Evolutionary conservation across 306 rosid species (phyloP), one percentile per base, ranked within the genome.

Genomic region (Hippophae gyantsensis): DNA sequence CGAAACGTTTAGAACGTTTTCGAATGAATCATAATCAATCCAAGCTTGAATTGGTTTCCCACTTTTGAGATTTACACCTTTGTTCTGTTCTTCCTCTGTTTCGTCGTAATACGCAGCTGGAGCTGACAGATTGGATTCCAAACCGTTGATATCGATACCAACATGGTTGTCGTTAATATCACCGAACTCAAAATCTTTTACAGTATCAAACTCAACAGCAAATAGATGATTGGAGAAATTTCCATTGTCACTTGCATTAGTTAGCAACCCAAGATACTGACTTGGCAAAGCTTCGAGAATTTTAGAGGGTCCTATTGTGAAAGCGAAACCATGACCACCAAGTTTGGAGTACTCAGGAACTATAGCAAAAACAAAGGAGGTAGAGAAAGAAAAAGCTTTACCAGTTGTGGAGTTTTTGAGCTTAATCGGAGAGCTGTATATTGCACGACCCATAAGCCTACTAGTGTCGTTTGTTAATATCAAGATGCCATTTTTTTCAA

Each of bases 111-210:
- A 42, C 0, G 63, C 74, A 0, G 63, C 74, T 0, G 63, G n/a
- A 7, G 52, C 26, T 26, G 68, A 48, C 0, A 1, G 7, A 1
- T 4, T 5, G 1, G 68, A 63, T 5, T 10, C 7, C 64, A 70
- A 26, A 50, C 60, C n/a, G 42, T 70, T 62, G 12, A 70, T 9
- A 42, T 70, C 59, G 13, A 63, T 70, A 11, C 68, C 69, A 6
- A 70, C 69, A 50, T 70, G 74, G 61, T 70, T 63, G 25, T 56
- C 12, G 11, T 70, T 23, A 6, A 42, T 49, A 13, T 70, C 74
- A 4, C 6, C 26, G 42, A 63, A 26, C 13, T 12, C 54, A 7
- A 26, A 6, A 12, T 49, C 13, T 6, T 7, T 0, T 12, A 27
- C 23, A 6, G 64, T 57, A 25, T 70, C 69, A 6, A 70, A 54